These are phyloP conservation scores for Penicillium sp. DNA, from an alignment of 2,329 filamentous ascomycete genomes.

Conservation along the genomic window DNA sequence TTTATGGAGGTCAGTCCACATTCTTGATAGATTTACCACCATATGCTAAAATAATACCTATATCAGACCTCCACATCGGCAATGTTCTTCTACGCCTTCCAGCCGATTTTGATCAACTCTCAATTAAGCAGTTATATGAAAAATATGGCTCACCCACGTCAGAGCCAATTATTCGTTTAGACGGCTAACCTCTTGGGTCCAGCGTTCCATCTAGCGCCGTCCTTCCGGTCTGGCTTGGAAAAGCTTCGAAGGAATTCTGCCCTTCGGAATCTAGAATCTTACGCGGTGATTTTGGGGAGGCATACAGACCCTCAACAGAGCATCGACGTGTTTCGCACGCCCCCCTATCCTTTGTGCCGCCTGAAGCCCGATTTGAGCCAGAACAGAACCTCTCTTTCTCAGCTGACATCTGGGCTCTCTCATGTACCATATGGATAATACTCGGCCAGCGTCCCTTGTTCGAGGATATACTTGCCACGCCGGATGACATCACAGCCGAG, in stretches of 20 bases:
- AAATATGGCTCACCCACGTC: conserved; percentile 20
- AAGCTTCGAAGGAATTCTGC: conserved; percentile 23
- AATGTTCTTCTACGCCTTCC: conserved; percentile 26
- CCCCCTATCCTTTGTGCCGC: conserved; percentile 29
- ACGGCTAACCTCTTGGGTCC: conserved; percentile 19
- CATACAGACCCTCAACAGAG: conserved; percentile 7
- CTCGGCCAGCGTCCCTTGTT: conserved; percentile 29
- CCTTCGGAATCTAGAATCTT: conserved; percentile 24
- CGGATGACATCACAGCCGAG: conserved; percentile 26
- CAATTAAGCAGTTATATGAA: conserved; percentile 21
- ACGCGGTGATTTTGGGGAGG: conserved; percentile 30
- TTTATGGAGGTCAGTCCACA: conserved; percentile 18
- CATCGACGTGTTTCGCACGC: conserved; percentile 16
- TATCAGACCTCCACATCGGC: conserved; percentile 21
- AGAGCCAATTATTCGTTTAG: conserved; percentile 20
- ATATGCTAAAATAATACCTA: not conserved
- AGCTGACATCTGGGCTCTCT: conserved; percentile 39
- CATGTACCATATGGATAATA: conserved; percentile 22
- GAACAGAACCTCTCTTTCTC: conserved; percentile 17
- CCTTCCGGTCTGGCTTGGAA: conserved; percentile 17
- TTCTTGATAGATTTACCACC: not conserved
- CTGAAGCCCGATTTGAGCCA: conserved; percentile 37
- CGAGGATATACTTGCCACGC: conserved; percentile 22
- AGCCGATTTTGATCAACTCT: conserved; percentile 18
- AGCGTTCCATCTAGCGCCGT: conserved; percentile 21